Evolutionary conservation across 2,329 filamentous ascomycete species (phyloP).

Genomic region (Diplodia corticola): DNA sequence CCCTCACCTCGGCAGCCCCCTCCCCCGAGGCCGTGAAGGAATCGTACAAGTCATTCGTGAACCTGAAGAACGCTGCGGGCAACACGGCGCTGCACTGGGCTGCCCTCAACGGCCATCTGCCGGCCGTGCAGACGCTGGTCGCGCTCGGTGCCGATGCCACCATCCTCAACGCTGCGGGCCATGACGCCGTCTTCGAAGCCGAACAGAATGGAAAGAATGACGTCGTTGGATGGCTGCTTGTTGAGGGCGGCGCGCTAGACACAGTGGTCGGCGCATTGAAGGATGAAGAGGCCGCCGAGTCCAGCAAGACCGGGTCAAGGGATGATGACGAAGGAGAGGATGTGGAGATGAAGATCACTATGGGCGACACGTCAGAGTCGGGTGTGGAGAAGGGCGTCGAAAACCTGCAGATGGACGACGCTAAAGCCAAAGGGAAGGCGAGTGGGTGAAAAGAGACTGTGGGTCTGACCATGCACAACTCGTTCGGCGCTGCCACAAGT

Average conservation of each 20-base stretch:
- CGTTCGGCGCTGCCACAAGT: not conserved
- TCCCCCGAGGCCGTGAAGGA: conserved; percentile 28
- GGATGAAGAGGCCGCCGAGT: conserved; percentile 31
- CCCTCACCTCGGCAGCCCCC: conserved; percentile 24
- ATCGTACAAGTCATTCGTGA: conserved; percentile 53
- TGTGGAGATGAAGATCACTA: conserved; percentile 24
- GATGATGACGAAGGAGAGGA: conserved; percentile 26
- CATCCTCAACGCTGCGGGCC: conserved; percentile 78
- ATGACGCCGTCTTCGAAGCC: conserved; percentile 58
- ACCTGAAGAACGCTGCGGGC: conserved; percentile 73
- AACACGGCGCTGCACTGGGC: conserved; percentile 97
- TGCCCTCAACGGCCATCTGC: conserved; percentile 81
- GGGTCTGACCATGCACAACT: conserved; percentile 2
- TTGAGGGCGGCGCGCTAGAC: conserved; percentile 47
- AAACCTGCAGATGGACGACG: conserved; percentile 27
- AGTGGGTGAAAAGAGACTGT: not conserved
- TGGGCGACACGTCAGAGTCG: conserved; percentile 26
- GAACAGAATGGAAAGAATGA: conserved; percentile 52
- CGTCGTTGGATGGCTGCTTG: conserved; percentile 50
- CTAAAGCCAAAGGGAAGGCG: conserved; percentile 18
- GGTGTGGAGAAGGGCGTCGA: conserved; percentile 38
- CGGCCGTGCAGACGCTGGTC: conserved; percentile 74
- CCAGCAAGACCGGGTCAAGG: conserved; percentile 15
- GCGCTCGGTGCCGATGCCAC: conserved; percentile 75
- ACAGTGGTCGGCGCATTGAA: conserved; percentile 37